Base-by-base conservation (phyloP, 1,284 basidiomycete species). In the Laetiporus sulphureus region DNA sequence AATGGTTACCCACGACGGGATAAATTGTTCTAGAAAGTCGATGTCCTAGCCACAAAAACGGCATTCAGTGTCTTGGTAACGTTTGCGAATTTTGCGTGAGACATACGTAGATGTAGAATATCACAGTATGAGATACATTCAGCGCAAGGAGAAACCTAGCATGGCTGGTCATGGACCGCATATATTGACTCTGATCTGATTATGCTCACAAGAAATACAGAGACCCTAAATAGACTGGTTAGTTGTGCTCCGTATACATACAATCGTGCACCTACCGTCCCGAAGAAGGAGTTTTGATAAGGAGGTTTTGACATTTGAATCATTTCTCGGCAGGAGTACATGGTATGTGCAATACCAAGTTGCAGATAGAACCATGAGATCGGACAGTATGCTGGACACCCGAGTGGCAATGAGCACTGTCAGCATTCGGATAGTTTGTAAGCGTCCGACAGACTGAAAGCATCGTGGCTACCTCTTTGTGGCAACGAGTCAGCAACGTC, bases 261-360 rank as follows among this genome's bases (percentile, higher is more conserved):
- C 10, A 21, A 19, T 22, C 11, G 16, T 11, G 22, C 5, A 36
- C 34, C 11, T 12, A 36, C 34, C 34, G 21, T 36, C 34, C 15
- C 34, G 18, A 16, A 36, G 11, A 5, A 36, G 8, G 8, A 22
- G 8, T 20, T 11, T 5, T 36, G 34, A 13, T 36, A 36, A 23
- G 21, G 34, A 36, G 10, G 21, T 20, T 22, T 21, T 36, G 16
- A 19, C 19, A 8, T 19, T 8, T 23, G 48, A 41, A 38, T 30
- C 10, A n/a, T 12, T 6, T 7, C 10, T 7, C 7, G 7, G 11
- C 6, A 7, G 11, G 7, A 32, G 16, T 10, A 8, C 16, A 7
- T 18, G 12, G 15, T 32, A 15, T 16, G 16, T 8, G 7, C 16
- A 6, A 15, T 10, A n/a, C 32, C 32, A 32, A 12, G 38, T 39